A percentile compares a stretch with the other conserved stretches of the same genome.
Conservation (phyloP, 176 grass and related monocot species). For the Chloris gayana region DNA sequence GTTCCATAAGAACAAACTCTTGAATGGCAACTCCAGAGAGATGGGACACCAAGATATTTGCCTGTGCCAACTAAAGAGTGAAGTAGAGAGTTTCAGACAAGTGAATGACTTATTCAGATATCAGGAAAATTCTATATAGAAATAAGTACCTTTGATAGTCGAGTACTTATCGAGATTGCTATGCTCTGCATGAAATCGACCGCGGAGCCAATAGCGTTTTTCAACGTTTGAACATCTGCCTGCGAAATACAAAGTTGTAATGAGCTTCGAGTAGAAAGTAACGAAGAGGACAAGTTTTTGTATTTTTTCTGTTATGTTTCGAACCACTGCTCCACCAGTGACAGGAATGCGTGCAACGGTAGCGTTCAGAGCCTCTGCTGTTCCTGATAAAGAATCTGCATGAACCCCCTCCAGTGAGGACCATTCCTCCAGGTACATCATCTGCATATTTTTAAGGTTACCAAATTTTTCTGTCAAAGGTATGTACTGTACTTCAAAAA, state of each 20-base stretch:
- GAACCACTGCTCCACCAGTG: too few species aligned
- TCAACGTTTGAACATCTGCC: constrained; percentile 59
- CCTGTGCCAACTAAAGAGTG: constrained; percentile 48
- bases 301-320: too few species aligned
- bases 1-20: constrained; percentile 52
- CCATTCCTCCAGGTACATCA: constrained; percentile 68
- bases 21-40: constrained; percentile 50
- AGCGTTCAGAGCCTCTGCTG: constrained; percentile 52
- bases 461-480: neutral
- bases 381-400: constrained; percentile 58
- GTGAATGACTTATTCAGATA: too few species aligned
- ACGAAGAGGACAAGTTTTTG: too few species aligned
- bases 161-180: constrained; percentile 42
- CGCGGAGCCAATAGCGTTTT: constrained; percentile 55
- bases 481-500: neutral
- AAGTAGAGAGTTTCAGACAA: too few species aligned
- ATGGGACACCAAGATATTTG: constrained; percentile 49
- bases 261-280: constrained; percentile 13
- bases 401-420: constrained; percentile 57
- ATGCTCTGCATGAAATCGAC: constrained; percentile 72
- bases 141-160: constrained; percentile 55
- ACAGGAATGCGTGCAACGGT: constrained; percentile 54
- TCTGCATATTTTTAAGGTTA: constrained; percentile 41
- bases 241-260: constrained; percentile 26
- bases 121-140: neutral